Evolutionary conservation across 2,329 filamentous ascomycete species (phyloP).

Genomic region (Aspergillus chevalieri): DNA sequence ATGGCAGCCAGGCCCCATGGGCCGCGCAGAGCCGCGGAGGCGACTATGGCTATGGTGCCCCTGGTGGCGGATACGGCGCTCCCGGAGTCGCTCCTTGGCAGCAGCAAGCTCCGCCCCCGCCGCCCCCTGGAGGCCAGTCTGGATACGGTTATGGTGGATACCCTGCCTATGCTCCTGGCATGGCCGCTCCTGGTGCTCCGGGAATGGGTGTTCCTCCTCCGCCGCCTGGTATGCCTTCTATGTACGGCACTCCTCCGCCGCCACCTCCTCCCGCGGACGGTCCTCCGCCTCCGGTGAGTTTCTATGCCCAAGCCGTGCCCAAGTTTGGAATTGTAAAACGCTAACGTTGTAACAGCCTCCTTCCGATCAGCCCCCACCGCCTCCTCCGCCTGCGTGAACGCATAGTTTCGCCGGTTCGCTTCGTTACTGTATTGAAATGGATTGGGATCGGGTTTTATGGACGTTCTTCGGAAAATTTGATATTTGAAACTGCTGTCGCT

Average conservation of each 20-base stretch:
- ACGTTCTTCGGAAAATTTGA: too few species aligned
- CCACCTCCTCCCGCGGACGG: constrained; percentile 38
- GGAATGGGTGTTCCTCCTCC: constrained; percentile 37
- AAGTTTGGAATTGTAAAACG: not conserved
- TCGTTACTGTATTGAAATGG: not conserved
- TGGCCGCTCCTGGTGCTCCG: constrained; percentile 52
- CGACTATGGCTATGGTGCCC: constrained; percentile 37
- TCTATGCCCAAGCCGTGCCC: not conserved
- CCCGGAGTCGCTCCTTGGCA: constrained; percentile 55
- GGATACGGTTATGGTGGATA: constrained; percentile 55
- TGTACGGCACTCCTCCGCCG: constrained; percentile 32
- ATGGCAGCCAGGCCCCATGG: constrained; percentile 31
- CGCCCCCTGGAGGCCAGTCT: constrained; percentile 34
- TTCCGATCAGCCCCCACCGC: constrained; percentile 57
- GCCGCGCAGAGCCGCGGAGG: constrained; percentile 37
- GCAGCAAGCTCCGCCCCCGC: constrained; percentile 47
- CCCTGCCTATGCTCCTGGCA: constrained; percentile 41
- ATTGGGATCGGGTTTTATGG: not conserved
- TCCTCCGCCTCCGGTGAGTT: constrained; percentile 37
- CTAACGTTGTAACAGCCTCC: constrained; percentile 34
- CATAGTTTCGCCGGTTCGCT: not conserved
- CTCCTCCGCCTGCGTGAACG: constrained; percentile 46
- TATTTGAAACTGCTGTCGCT: too few species aligned
- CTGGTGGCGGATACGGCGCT: constrained; percentile 36
- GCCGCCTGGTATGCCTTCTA: constrained; percentile 40